These are phyloP conservation scores for Bidens hawaiensis DNA, from an alignment of 140 eudicot genomes.

Conservation along the genomic window DNA sequence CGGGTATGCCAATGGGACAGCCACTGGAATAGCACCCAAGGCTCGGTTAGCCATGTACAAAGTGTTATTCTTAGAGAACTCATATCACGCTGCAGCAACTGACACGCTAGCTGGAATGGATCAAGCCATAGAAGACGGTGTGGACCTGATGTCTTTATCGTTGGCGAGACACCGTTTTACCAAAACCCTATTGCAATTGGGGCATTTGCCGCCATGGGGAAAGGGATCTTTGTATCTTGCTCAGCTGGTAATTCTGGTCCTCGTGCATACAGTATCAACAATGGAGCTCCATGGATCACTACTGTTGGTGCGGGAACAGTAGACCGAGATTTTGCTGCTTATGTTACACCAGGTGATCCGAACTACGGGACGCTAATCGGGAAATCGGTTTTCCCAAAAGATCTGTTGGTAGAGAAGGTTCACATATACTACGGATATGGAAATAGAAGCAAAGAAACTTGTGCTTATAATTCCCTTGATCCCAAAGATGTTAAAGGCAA, in stretches of 20 bases:
- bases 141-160: slow-evolving; percentile 41
- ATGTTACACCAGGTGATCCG: too few relatives aligned
- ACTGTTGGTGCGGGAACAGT: too few relatives aligned
- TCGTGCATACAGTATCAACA: slow-evolving; percentile 26
- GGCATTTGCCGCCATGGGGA: slow-evolving; percentile 45
- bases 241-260: too few relatives aligned
- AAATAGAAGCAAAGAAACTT: too few relatives aligned
- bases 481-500: slow-evolving; percentile 37
- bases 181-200: slow-evolving; percentile 43
- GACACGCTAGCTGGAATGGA: too few relatives aligned
- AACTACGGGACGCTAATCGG: slow-evolving; percentile 18
- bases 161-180: slow-evolving; percentile 33
- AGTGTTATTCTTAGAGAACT: too few relatives aligned
- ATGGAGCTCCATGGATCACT: too few relatives aligned
- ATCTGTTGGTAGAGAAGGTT: slow-evolving; percentile 25
- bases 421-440: slow-evolving; percentile 36
- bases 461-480: too few relatives aligned
- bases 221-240: slow-evolving; percentile 46
- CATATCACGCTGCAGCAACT: too few relatives aligned
- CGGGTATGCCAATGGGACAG: slow-evolving; percentile 41
- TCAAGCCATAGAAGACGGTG: slow-evolving; percentile 46
- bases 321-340: too few relatives aligned
- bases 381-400: slow-evolving; percentile 30
- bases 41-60: too few relatives aligned
- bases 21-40: slow-evolving; percentile 35